These are phyloP conservation scores for Cyberlindnera sargentensis DNA, from an alignment of 805 yeast species.

Conservation along the genomic window DNA sequence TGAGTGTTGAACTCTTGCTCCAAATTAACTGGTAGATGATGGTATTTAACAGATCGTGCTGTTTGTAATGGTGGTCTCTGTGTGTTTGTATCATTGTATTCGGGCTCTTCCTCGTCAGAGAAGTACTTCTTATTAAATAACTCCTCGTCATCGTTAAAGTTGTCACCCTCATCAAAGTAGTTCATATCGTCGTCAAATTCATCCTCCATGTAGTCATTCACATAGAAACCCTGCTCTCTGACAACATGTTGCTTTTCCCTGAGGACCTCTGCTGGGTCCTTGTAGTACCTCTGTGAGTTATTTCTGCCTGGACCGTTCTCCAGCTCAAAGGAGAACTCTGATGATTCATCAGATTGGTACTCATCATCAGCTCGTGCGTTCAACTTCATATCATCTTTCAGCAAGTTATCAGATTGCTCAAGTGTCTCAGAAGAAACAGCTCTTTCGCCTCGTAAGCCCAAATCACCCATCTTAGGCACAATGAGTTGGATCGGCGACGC, in stretches of 20 bases:
- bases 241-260: conserved; percentile 12
- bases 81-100: not conserved
- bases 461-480: too few relatives aligned
- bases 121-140: conserved; percentile 23
- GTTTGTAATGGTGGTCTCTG: not conserved
- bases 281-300: conserved; percentile 47
- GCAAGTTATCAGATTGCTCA: too few relatives aligned
- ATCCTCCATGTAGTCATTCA: conserved; percentile 31
- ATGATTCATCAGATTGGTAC: conserved; percentile 5
- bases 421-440: too few relatives aligned
- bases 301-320: conserved; percentile 42
- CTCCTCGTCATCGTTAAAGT: conserved; percentile 28
- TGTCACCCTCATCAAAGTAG: conserved; percentile 29
- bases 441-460: too few relatives aligned
- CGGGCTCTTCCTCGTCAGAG: conserved; percentile 18
- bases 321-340: conserved; percentile 44
- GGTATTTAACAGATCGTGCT: conserved; percentile 27
- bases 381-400: too few relatives aligned
- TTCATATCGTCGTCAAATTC: conserved; percentile 37
- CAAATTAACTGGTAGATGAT: conserved; percentile 29
- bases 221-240: conserved; percentile 27
- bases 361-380: conserved; percentile 1
- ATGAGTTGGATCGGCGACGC: too few relatives aligned
- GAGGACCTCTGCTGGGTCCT: conserved; percentile 21
- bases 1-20: conserved; percentile 28